phyloP scores from a whole-genome alignment of 352 stramenopile species.

The Phytopythium sindhum region DNA sequence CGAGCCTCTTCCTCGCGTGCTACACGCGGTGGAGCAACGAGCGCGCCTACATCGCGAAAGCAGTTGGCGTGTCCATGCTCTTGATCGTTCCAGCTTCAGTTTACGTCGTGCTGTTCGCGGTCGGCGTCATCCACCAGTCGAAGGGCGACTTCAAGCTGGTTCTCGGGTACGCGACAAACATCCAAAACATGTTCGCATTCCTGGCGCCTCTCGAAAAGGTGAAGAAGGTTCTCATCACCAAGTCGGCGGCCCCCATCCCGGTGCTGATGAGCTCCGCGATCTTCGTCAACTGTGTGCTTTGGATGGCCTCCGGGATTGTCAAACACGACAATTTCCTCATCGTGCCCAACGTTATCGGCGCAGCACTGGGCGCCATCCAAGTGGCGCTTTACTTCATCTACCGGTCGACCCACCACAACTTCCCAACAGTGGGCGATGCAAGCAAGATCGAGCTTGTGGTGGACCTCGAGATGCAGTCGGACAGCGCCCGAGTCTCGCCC shows the following conservation, averaged over 20 bases:
- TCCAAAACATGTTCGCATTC: conserved; percentile 1
- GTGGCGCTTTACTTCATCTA: conserved; percentile 34
- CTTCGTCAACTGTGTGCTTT: conserved; percentile 8
- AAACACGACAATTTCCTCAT: conserved; percentile 7
- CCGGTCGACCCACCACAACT: not conserved
- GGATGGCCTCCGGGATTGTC: not conserved
- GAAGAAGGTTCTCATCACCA: conserved; percentile 9
- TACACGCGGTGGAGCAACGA: not conserved
- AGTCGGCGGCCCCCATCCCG: not conserved
- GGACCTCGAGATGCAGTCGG: not conserved
- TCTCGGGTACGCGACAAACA: conserved; percentile 2
- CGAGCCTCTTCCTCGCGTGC: not conserved
- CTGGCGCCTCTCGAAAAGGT: conserved; percentile 14
- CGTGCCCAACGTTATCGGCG: conserved; percentile 16
- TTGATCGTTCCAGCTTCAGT: not conserved
- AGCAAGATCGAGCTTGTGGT: not conserved
- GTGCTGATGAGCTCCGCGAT: conserved; percentile 3
- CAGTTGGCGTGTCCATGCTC: not conserved
- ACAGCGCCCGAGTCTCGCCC: not conserved
- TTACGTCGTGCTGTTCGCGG: not conserved
- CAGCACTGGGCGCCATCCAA: conserved; percentile 24
- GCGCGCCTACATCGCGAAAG: not conserved
- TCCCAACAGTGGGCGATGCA: not conserved
- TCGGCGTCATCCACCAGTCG: not conserved
- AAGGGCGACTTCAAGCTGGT: conserved; percentile 1